These are phyloP conservation scores for Taphrina deformans DNA, from an alignment of 1,139 yeast genomes.

Conservation along the genomic window DNA sequence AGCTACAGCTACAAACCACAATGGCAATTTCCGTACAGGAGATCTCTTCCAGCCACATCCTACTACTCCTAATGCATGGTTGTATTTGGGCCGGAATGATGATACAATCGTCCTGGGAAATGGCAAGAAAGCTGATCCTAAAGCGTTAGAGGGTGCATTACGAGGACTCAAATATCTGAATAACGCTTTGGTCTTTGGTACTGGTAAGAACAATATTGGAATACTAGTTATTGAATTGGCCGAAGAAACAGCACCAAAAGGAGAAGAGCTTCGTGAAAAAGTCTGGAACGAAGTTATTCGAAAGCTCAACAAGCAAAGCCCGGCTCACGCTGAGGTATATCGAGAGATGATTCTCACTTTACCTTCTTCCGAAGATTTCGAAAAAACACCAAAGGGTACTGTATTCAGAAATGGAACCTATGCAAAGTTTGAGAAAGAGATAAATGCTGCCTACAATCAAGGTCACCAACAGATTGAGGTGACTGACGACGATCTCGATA, in stretches of 20 bases:
- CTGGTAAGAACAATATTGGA: slow-evolving; percentile 34
- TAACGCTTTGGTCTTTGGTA: slow-evolving; percentile 37
- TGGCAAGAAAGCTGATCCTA: slow-evolving; percentile 38
- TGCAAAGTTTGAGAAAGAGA: slow-evolving; percentile 35
- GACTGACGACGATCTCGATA: slow-evolving; percentile 15
- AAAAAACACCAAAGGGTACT: slow-evolving; percentile 38
- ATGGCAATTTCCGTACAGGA: slow-evolving; percentile 32
- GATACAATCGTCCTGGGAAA: slow-evolving; percentile 36
- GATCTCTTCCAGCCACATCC: slow-evolving; percentile 37
- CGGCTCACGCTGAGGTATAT: slow-evolving; percentile 35
- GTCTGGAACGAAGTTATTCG: slow-evolving; percentile 34
- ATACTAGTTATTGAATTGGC: slow-evolving; percentile 33
- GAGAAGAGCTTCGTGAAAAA: slow-evolving; percentile 33
- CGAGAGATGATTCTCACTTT: slow-evolving; percentile 33
- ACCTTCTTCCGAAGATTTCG: slow-evolving; percentile 34
- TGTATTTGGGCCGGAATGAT: slow-evolving; percentile 37
- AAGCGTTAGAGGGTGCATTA: slow-evolving; percentile 37
- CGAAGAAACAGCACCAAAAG: not conserved
- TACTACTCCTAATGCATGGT: slow-evolving; percentile 35
- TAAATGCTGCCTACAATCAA: slow-evolving; percentile 30
- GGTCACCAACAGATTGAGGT: slow-evolving; percentile 32
- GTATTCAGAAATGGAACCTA: slow-evolving; percentile 37
- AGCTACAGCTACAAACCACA: not conserved
- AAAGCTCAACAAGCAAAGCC: slow-evolving; percentile 14
- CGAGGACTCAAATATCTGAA: slow-evolving; percentile 33